Base-by-base conservation (phyloP, 2,329 filamentous ascomycete species). In the Coniochaeta sp. region DNA sequence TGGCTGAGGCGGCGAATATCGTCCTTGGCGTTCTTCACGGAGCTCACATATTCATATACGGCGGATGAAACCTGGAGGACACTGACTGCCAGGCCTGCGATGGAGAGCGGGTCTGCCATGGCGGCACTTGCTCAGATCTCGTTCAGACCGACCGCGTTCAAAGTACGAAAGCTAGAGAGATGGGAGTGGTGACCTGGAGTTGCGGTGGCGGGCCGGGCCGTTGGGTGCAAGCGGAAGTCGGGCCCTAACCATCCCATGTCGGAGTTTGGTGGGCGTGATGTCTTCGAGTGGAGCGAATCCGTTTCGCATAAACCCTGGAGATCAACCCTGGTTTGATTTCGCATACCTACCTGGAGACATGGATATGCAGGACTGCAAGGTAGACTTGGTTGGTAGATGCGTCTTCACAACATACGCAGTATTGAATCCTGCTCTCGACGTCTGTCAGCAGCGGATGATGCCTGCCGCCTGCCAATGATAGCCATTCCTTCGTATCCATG, bases 1-100 rank as follows among this genome's bases (percentile, higher is more conserved):
- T 67, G 65, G 4, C 63, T 65, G n/a, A 68, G 60, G 16, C 58
- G 63, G 34, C 61, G 62, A 3, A 68, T 65, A 36, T 67, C 66
- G 61, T 67, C 62, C 30, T 65, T 66, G 58, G 66, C 66, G n/a
- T 62, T 47, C 38, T 62, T 66, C n/a, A 65, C 63, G 1, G 58
- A 26, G 30, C 55, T 58, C 28, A 64, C 58, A 50, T 62, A 67
- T 28, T 44, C 59, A 50, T 62, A 65, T 50, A 67, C 61, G 57
- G 47, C 59, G 22, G 64, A 47, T 24, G 64, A 65, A 5, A 65
- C 61, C 58, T 67, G 63, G 47, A 67, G n/a, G 22, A 62, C 60
- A 22, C 60, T 61, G 26, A 67, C 28, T 19, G 38, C 57, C 57
- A 58, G 28, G 4, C 57, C 57, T 4, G 40, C 26, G 28, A 50